A percentile compares a stretch with the other conserved stretches of the same genome.
These are phyloP conservation scores for Eucalyptus paniculata DNA, from an alignment of 345 rosid species.

Conservation along the genomic window DNA sequence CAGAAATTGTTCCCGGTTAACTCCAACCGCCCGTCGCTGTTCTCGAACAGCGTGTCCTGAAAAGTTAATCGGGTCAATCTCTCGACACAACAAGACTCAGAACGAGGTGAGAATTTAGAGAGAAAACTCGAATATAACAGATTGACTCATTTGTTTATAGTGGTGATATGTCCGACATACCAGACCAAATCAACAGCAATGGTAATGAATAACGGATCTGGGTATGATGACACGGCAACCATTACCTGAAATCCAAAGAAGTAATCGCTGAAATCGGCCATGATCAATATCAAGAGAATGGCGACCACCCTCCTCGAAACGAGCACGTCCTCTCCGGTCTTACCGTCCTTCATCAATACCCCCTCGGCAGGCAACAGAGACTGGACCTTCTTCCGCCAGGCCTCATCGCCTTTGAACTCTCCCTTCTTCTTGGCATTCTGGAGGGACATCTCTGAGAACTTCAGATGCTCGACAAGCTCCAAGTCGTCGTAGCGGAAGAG, in stretches of 20 bases:
- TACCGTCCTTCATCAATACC: constrained; percentile 46
- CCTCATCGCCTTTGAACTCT: constrained; percentile 37
- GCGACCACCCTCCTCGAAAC: constrained; percentile 65
- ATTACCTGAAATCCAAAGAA: constrained; percentile 20
- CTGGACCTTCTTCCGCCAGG: constrained; percentile 70
- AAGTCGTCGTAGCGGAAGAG: constrained; percentile 55
- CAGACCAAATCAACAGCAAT: neutral
- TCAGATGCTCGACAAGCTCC: constrained; percentile 56
- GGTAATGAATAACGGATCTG: neutral
- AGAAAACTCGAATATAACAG: neutral
- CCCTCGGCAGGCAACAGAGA: constrained; percentile 48
- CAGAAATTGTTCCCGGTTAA: constrained; percentile 39
- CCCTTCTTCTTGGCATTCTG: constrained; percentile 50
- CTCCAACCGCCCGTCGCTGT: constrained; percentile 49
- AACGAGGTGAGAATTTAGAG: neutral
- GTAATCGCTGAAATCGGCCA: constrained; percentile 93
- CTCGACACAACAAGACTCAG: neutral
- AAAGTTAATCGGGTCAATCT: neutral
- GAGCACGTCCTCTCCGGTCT: constrained; percentile 53
- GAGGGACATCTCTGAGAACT: constrained; percentile 34
- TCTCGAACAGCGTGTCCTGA: constrained; percentile 62
- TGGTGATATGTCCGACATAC: neutral
- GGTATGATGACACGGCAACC: neutral
- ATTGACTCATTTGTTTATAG: neutral
- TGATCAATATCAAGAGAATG: constrained; percentile 44